Evolutionary conservation across 208 protist species (phyloP), one percentile per base, ranked within the genome.

Genomic region (Trypanosoma brucei): DNA sequence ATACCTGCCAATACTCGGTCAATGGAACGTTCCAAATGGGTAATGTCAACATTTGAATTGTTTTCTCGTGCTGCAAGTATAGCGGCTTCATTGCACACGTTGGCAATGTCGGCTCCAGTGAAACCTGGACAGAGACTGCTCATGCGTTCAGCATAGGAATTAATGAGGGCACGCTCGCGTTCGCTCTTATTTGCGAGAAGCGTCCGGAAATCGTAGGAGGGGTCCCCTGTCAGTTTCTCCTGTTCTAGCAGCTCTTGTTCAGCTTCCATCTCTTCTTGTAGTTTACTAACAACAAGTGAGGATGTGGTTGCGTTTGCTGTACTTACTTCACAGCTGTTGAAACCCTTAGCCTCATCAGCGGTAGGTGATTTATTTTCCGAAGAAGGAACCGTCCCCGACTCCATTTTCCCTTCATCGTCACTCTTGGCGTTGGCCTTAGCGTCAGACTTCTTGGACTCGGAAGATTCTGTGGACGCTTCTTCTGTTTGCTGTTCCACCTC

Each of bases 51-150:
- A 11, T 57, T 38, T 1, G 56, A 52, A 36, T 73, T 68, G 31
- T 69, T 68, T 39, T 94, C 75, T n/a, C 96, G 78, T 2, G 92
- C 93, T 1, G 94, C 84, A n/a, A 93, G 83, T 59, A 96, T 91
- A 68, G 90, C 90, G 6, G 63, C 85, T 55, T 99, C 97, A 69
- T 99, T 99, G 77, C 93, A 97, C 4, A 99, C 91, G 64, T 98
- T 99, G 0, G 95, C 86, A 53, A 99, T 98, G 72, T 99, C 97
- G 1, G 97, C 90, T 45, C 97, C 94, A 38, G 91, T 80, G 51
- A 95, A 95, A 55, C 89, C 88, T 1, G 88, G 89, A 69, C 82
- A 91, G 22, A 94, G 77, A 46, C 78, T 59, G 51, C 76, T 79
- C 79, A 96, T 84, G 49, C 81, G 81, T 45, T 86, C 42, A 34